Base-by-base conservation (phyloP, 768 basidiomycete species). In the Strobilomyces dryophilus region DNA sequence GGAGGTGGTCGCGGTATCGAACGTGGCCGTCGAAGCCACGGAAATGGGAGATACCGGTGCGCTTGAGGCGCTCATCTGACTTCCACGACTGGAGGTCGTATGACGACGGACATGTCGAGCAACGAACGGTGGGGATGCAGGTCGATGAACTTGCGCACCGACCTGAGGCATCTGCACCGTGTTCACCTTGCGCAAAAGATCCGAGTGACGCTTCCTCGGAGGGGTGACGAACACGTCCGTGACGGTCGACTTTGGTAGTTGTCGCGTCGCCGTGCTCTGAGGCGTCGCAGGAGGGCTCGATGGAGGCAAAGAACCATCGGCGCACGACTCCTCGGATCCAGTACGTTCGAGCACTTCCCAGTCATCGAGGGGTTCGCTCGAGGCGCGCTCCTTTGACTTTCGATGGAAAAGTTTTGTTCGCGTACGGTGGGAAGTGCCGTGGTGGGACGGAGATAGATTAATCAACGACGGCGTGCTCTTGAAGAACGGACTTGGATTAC, bases 91-190 rank as follows among this genome's bases (percentile, higher is more conserved):
- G 17, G 67, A 69, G n/a, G 60, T 64, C 15, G 68, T 69, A 37
- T 64, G 63, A 15, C 69, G 67, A 55, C 68, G 68, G n/a, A 71
- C 59, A 46, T 67, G 68, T 27, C 68, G 67, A 43, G 60, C 46
- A 26, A 69, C 60, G 44, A 69, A 69, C 15, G 69, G 69, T n/a
- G 68, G 67, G 4, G 68, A 69, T n/a, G 57, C 68, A n/a, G 69
- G 63, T 17, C 63, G 49, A 39, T 63, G 52, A 1, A 60, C 58
- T 36, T 64, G 60, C 11, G 52, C 1, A 15, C 57, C 41, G 14
- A 48, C 49, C 20, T 54, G 60, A 15, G 62, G 66, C 18, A 66
- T 49, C 37, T 66, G 62, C 34, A 67, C 52, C 36, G 57, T 59
- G 44, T 58, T 66, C 42, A 53, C 58, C 41, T 67, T 68, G 18